These are phyloP conservation scores for Talaromyces ruber DNA, from an alignment of 495 filamentous ascomycete species.

Conservation along the genomic window DNA sequence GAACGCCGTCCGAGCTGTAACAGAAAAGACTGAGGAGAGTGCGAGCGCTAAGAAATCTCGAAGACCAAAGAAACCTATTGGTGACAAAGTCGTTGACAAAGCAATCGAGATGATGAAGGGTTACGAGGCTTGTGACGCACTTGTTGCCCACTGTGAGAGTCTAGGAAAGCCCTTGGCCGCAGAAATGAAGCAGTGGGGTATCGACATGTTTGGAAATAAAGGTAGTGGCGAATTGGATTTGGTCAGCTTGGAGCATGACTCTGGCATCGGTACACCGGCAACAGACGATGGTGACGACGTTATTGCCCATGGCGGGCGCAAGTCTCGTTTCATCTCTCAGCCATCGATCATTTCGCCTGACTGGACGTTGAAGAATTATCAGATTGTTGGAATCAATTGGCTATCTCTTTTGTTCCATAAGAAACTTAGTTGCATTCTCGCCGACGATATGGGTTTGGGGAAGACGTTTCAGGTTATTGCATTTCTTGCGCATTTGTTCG, in stretches of 20 bases:
- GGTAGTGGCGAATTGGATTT: constrained; percentile 57
- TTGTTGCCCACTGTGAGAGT: constrained; percentile 62
- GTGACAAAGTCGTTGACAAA: constrained; percentile 64
- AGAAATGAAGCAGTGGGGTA: constrained; percentile 69
- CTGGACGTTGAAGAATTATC: constrained; percentile 78
- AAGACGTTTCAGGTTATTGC: constrained; percentile 97
- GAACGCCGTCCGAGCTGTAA: constrained; percentile 53
- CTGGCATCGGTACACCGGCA: constrained; percentile 64
- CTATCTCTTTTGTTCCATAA: constrained; percentile 70
- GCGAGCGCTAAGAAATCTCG: constrained; percentile 40
- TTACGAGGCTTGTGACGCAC: constrained; percentile 69
- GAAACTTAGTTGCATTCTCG: constrained; percentile 76
- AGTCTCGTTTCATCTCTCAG: constrained; percentile 51
- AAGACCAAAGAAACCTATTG: constrained; percentile 46
- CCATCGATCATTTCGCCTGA: constrained; percentile 65
- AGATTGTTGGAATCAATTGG: constrained; percentile 94
- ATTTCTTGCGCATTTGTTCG: constrained; percentile 74
- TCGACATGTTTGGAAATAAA: constrained; percentile 61
- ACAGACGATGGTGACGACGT: constrained; percentile 48
- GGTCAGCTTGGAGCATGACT: constrained; percentile 59
- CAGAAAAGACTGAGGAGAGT: constrained; percentile 29
- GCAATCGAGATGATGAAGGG: constrained; percentile 64
- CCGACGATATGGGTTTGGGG: constrained; percentile 96
- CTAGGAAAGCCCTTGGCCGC: constrained; percentile 59
- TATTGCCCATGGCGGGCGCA: constrained; percentile 27